Evolutionary conservation across 2,329 filamentous ascomycete species (phyloP), one percentile per base, ranked within the genome.

Genomic region (Ophiostoma ulmi): DNA sequence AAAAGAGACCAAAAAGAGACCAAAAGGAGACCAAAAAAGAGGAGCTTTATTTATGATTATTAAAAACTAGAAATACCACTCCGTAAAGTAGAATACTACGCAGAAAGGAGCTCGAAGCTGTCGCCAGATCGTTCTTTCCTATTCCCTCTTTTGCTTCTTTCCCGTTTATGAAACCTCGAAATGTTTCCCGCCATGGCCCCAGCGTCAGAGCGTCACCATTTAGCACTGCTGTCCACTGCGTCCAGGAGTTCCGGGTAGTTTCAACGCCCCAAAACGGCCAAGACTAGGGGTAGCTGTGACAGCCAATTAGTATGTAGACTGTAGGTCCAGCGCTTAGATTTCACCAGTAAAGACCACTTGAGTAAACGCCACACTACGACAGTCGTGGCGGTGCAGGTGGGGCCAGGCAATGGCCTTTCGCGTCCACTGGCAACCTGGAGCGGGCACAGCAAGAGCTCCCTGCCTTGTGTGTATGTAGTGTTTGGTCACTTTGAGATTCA

Each of bases 351-450:
- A 10, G 48, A 3, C 17, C 61, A 66, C 31, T 11, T 44, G 48
- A 55, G 11, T 13, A 17, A 35, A n/a, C 67, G 67, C 67, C 67
- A 61, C 67, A 31, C 31, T 31, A 31, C 31, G 31, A 31, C 3
- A 69, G 26, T 6, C 22, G 68, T 69, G 68, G 68, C 68, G 68
- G 68, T 69, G 55, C 55, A 26, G 14, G 38, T 67, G 65, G 65
- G 39, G 58, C 38, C 17, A 55, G 35, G 41, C 36, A 38, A 11
- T 35, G 14, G 55, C 67, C 36, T 64, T 70, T 71, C 70, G 70
- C 70, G 70, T 71, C 70, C 70, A 64, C 69, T 70, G 70, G 68
- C 70, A 70, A 71, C 70, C 70, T 71, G 52, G 70, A 69, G 70
- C 44, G 20, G 66, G 70, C 44, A 44, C 41, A n/a, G 44, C 38